Evolutionary conservation across 2,329 filamentous ascomycete genomes (phyloP).

Genomic region (Xylariales sp.): DNA sequence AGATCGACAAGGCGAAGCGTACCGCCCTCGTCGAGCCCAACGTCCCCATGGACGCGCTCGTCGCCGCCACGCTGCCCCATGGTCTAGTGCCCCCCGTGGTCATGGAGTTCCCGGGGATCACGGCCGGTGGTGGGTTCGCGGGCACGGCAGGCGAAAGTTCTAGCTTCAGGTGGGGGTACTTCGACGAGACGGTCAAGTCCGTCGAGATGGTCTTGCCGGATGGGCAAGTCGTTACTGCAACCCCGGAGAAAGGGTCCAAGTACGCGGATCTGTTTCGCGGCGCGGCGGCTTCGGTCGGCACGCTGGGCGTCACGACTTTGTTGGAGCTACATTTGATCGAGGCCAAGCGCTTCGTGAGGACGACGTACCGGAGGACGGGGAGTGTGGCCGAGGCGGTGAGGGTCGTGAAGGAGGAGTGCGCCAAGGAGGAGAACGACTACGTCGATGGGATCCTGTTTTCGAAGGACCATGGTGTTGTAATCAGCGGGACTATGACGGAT

Average conservation of each 20-base stretch:
- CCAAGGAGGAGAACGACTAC: slow-evolving; percentile 53
- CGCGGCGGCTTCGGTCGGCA: slow-evolving; percentile 63
- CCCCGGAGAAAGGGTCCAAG: slow-evolving; percentile 13
- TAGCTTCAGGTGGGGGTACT: slow-evolving; percentile 67
- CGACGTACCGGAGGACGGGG: slow-evolving; percentile 54
- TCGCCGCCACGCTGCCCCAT: slow-evolving; percentile 59
- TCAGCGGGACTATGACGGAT: slow-evolving; percentile 59
- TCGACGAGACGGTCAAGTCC: slow-evolving; percentile 58
- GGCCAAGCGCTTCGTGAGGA: slow-evolving; percentile 56
- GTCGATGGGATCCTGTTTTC: slow-evolving; percentile 69
- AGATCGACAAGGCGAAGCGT: slow-evolving; percentile 49
- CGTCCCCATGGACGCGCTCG: slow-evolving; percentile 68
- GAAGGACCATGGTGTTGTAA: slow-evolving; percentile 57
- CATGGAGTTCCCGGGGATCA: slow-evolving; percentile 75
- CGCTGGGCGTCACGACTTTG: slow-evolving; percentile 62
- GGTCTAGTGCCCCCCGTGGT: slow-evolving; percentile 66
- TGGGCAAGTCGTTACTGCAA: slow-evolving; percentile 56
- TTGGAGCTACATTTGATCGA: slow-evolving; percentile 60
- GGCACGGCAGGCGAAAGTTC: slow-evolving; percentile 68
- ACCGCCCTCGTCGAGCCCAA: slow-evolving; percentile 71
- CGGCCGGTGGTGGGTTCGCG: slow-evolving; percentile 65
- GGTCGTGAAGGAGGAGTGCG: slow-evolving; percentile 44
- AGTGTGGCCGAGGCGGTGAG: slow-evolving; percentile 43
- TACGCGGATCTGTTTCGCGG: slow-evolving; percentile 57
- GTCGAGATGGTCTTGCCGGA: slow-evolving; percentile 68